Base-by-base conservation (phyloP, 495 filamentous ascomycete species). In the Podospora conica region DNA sequence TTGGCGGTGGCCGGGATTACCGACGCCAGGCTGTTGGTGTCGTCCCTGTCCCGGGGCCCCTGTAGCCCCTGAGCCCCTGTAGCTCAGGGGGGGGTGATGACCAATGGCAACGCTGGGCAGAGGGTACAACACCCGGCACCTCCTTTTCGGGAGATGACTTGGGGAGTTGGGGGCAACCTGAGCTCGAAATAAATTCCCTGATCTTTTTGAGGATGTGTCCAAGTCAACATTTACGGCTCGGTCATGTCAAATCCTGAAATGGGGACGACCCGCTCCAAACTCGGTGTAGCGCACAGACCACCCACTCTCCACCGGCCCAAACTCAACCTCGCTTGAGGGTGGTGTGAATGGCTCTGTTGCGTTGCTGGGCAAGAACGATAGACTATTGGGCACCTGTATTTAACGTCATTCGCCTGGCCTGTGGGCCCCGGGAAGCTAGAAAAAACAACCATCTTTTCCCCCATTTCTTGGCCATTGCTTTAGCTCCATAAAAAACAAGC, bases 271-370 rank as follows among this genome's bases (percentile, higher is more conserved):
- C 21, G 59, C 27, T 60, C n/a, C n/a, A 18, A 48, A 53, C 18
- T 53, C 59, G 59, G 33, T 61, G 25, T 3, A 22, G 9, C 29
- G 59, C 59, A 61, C 59, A 21, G n/a, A 20, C 59, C 59, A 61
- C 33, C 22, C 33, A 7, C 59, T 31, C 31, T 28, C 58, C 15
- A 18, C 25, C 12, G 29, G 20, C 21, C 59, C 33, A 53, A 61
- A 18, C 59, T 61, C 59, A 61, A 61, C 59, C 40, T 48, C 40
- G 59, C 59, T 40, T 60, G 53, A 22, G 59, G 29, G 53, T 61
- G 59, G 58, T 53, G 59, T 53, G 33, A 61, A 61, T 25, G 29
- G 58, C 25, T 31, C 57, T 5, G 29, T 24, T n/a, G 10, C 2
- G 9, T 25, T 15, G 6, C 1, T 6, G 22, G n/a, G 25, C n/a